Conservation (phyloP, 2,329 filamentous ascomycete genomes). For the Bipolaris cookei region DNA sequence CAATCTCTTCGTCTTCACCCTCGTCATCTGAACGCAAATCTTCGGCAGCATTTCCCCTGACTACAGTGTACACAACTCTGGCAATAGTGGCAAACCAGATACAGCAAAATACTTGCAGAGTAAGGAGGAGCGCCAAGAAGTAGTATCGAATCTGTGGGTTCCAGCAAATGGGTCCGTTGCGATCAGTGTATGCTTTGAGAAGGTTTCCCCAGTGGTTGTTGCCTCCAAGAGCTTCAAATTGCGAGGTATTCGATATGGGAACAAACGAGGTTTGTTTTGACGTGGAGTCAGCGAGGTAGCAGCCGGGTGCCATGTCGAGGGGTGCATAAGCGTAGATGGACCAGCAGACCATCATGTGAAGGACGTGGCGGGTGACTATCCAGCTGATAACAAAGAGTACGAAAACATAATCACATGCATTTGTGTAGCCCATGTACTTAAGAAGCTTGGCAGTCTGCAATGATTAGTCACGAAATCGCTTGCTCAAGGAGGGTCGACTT, state of each 20-base stretch:
- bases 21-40: conserved; percentile 90
- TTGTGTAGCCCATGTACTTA: conserved; percentile 80
- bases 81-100: conserved; percentile 92
- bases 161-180: conserved; percentile 79
- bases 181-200: conserved; percentile 74
- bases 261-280: conserved; percentile 44
- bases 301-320: conserved; percentile 68
- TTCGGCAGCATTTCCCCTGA: conserved; percentile 78
- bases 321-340: conserved; percentile 75
- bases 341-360: conserved; percentile 81
- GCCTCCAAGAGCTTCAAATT: conserved; percentile 50
- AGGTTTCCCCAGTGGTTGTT: conserved; percentile 62
- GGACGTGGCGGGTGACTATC: conserved; percentile 80
- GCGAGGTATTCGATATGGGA: conserved; percentile 60
- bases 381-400: conserved; percentile 85
- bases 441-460: conserved; percentile 83
- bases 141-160: conserved; percentile 74
- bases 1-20: conserved; percentile 68
- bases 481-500: conserved; percentile 6
- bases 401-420: conserved; percentile 77
- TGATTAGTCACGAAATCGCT: conserved; percentile 17
- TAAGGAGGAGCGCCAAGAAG: conserved; percentile 78
- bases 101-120: conserved; percentile 79
- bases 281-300: conserved; percentile 68
- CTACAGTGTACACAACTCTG: conserved; percentile 78